Conservation (phyloP, 352 stramenopile genomes). For the Phytopythium kandeliae region DNA sequence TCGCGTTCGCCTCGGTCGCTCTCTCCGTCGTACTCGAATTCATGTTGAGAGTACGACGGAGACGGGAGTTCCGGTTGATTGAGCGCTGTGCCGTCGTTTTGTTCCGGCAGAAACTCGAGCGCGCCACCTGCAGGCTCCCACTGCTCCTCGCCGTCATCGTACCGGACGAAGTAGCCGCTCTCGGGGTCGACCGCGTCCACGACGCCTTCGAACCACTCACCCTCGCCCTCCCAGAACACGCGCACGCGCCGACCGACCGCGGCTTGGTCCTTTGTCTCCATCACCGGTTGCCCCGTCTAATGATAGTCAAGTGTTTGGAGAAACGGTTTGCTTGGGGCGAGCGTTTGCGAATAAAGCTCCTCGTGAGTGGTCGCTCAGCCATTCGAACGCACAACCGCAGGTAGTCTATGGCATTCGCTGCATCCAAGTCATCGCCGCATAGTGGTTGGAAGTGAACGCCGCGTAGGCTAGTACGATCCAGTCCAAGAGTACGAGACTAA, state of each 20-base stretch:
- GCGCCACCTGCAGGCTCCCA: constrained; percentile 41
- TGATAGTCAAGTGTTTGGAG: too few relatives aligned
- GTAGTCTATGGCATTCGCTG: not conserved
- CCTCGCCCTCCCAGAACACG: constrained; percentile 66
- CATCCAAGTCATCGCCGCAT: not conserved
- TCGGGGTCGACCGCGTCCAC: constrained; percentile 22
- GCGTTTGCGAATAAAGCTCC: not conserved
- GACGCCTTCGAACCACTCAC: constrained; percentile 62
- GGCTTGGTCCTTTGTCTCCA: constrained; percentile 6
- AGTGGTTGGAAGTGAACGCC: too few relatives aligned
- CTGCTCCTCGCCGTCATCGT: constrained; percentile 73
- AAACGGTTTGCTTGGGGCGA: not conserved
- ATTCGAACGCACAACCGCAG: constrained; percentile 1
- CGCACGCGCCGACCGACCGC: constrained; percentile 42
- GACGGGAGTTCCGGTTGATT: constrained; percentile 11
- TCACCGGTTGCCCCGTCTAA: too few relatives aligned
- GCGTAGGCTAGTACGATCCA: too few relatives aligned
- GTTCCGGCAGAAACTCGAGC: not conserved
- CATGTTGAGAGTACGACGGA: constrained; percentile 11
- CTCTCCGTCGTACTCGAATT: constrained; percentile 17
- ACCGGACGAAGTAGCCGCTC: constrained; percentile 55
- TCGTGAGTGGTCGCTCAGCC: not conserved
- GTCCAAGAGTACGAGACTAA: too few relatives aligned
- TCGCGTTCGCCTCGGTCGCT: constrained; percentile 11
- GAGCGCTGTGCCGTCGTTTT: constrained; percentile 2